Conservation (phyloP, 2,329 filamentous ascomycete species). For the Rosellinia necatrix region DNA sequence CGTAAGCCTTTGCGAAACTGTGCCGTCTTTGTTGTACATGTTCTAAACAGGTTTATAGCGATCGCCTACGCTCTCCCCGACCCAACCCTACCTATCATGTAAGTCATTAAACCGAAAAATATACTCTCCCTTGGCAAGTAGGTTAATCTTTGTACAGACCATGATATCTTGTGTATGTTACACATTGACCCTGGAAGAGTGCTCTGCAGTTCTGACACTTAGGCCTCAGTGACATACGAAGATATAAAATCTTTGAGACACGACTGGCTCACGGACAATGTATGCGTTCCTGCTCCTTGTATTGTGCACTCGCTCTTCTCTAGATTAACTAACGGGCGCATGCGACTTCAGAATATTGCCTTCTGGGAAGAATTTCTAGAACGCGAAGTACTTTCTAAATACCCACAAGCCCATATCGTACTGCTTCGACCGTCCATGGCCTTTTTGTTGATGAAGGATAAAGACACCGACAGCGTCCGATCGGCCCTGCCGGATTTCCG, state of each 20-base stretch:
- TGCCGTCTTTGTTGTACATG: constrained; percentile 25
- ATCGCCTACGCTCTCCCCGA: constrained; percentile 44
- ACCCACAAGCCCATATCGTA: constrained; percentile 82
- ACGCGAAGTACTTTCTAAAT: constrained; percentile 79
- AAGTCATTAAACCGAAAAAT: constrained; percentile 35
- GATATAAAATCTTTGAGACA: constrained; percentile 86
- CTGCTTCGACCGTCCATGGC: constrained; percentile 92
- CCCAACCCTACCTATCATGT: constrained; percentile 52
- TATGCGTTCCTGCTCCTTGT: constrained; percentile 49
- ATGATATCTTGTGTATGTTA: constrained; percentile 45
- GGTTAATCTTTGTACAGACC: constrained; percentile 38
- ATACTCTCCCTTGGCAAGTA: constrained; percentile 4
- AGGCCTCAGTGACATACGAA: constrained; percentile 73
- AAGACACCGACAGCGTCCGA: constrained; percentile 58
- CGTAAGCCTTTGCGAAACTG: constrained; percentile 35
- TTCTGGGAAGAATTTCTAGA: constrained; percentile 99
- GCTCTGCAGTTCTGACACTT: constrained; percentile 24
- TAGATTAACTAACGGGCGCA: constrained; percentile 33
- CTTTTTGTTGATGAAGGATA: constrained; percentile 82
- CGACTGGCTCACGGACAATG: constrained; percentile 97
- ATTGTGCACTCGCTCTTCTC: background rate
- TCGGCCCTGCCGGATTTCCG: constrained; percentile 80
- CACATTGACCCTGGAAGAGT: background rate
- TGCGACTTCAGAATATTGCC: constrained; percentile 73
- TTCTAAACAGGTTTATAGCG: constrained; percentile 39